These are phyloP conservation scores for Teunomyces lycoperdinae DNA, from an alignment of 805 yeast genomes.

Conservation along the genomic window DNA sequence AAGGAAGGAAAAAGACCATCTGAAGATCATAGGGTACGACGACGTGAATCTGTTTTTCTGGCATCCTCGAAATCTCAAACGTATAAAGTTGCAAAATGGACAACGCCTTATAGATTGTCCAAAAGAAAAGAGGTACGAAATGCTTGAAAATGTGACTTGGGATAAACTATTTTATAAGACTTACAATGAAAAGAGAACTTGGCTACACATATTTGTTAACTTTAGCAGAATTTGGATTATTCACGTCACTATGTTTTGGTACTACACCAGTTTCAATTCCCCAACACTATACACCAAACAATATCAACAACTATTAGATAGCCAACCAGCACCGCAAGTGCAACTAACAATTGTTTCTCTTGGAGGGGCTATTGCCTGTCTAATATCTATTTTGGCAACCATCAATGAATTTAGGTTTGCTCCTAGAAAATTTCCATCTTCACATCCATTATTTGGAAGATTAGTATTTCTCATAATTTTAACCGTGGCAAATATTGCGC, in stretches of 20 bases:
- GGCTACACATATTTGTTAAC: slow-evolving; percentile 50
- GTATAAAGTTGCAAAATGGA: slow-evolving; percentile 33
- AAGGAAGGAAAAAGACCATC: slow-evolving; percentile 69
- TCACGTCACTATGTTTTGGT: slow-evolving; percentile 51
- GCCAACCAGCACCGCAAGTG: slow-evolving; percentile 45
- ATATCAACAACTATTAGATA: slow-evolving; percentile 39
- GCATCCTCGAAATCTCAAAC: slow-evolving; percentile 37
- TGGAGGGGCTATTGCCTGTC: slow-evolving; percentile 44
- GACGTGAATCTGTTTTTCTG: slow-evolving; percentile 54
- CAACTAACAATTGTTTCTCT: slow-evolving; percentile 43
- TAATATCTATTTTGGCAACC: slow-evolving; percentile 24
- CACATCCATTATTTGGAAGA: slow-evolving; percentile 14
- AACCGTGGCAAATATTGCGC: slow-evolving; percentile 20
- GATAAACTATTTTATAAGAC: slow-evolving; percentile 42
- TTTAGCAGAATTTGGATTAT: slow-evolving; percentile 55
- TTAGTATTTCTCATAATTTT: slow-evolving; percentile 15
- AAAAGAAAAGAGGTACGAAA: slow-evolving; percentile 26
- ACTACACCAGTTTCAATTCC: slow-evolving; percentile 48
- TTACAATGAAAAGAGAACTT: slow-evolving; percentile 45
- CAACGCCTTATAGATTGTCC: slow-evolving; percentile 25
- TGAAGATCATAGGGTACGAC: slow-evolving; percentile 55
- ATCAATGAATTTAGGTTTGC: slow-evolving; percentile 23
- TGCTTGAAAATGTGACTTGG: slow-evolving; percentile 40
- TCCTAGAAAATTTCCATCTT: slow-evolving; percentile 24
- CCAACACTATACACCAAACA: slow-evolving; percentile 47